Percentiles rank a stretch among this genome's conserved stretches.
Evolutionary conservation across 345 rosid species (phyloP).

Genomic region (Viola odorata): DNA sequence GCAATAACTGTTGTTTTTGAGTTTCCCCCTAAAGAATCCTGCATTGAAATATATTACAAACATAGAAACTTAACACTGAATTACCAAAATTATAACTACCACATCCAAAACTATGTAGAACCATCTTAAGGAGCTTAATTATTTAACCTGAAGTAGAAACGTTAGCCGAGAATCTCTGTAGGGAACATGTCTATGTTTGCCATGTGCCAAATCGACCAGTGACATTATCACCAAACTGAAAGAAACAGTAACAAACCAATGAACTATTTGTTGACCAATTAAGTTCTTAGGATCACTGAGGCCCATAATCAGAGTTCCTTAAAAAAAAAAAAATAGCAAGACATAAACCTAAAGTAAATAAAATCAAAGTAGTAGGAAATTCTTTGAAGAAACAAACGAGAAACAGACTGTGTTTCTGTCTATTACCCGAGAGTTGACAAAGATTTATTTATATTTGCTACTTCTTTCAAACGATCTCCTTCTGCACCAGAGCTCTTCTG

Average conservation of each 20-base stretch:
- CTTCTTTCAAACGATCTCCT: slow-evolving; percentile 97
- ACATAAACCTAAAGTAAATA: not conserved
- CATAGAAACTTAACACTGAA: not conserved
- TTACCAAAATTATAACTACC: slow-evolving; percentile 8
- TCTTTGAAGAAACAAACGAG: slow-evolving; percentile 14
- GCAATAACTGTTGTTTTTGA: slow-evolving; percentile 93
- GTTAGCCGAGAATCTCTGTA: slow-evolving; percentile 98
- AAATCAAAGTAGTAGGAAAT: slow-evolving; percentile 4
- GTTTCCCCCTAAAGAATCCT: slow-evolving; percentile 97
- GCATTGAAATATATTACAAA: slow-evolving; percentile 26
- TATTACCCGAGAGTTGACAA: slow-evolving; percentile 88
- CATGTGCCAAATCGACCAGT: slow-evolving; percentile 92
- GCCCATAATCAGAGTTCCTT: not conserved
- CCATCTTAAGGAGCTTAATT: slow-evolving; percentile 13
- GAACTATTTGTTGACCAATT: not conserved
- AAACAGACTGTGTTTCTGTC: slow-evolving; percentile 14
- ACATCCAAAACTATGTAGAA: not conserved
- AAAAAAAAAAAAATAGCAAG: not conserved
- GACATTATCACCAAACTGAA: slow-evolving; percentile 92
- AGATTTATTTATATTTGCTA: slow-evolving; percentile 92
- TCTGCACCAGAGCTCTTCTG: slow-evolving; percentile 98
- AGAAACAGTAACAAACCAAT: slow-evolving; percentile 9
- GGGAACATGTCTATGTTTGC: slow-evolving; percentile 90
- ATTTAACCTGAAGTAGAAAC: slow-evolving; percentile 81
- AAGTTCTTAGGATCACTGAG: not conserved